Conservation (phyloP, 192 early-diverging fungal species). For the Lunasporangiospora selenospora region DNA sequence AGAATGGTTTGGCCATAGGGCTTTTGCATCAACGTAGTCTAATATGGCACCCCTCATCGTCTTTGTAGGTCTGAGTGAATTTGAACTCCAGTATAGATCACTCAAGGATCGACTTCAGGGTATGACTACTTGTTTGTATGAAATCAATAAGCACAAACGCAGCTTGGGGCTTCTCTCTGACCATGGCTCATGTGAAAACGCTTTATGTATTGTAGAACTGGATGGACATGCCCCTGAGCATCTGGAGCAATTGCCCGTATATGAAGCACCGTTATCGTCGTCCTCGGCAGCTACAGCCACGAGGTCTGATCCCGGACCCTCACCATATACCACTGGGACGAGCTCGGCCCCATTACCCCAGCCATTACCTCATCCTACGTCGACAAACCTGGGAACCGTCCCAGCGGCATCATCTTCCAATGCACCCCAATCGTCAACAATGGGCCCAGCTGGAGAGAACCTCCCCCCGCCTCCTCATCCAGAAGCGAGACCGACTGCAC, state of each 20-base stretch:
- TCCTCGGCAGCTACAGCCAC: background rate
- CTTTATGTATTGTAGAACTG: conserved; percentile 14
- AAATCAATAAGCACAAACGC: background rate
- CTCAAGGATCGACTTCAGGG: conserved; percentile 34
- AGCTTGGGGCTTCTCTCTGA: background rate
- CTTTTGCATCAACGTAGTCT: background rate
- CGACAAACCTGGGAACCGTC: too few species aligned
- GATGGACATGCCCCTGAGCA: conserved; percentile 36
- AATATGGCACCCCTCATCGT: background rate
- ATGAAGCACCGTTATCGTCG: conserved; percentile 3
- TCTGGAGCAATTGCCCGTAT: conserved; percentile 33
- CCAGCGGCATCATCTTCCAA: background rate
- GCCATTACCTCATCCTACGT: background rate
- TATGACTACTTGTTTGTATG: conserved; percentile 3
- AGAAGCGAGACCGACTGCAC: background rate
- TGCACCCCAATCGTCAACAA: background rate
- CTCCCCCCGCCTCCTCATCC: background rate
- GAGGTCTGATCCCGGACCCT: conserved; percentile 4
- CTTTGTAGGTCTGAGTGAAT: conserved; percentile 19
- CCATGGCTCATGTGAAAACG: background rate
- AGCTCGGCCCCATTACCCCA: background rate
- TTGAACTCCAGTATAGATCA: conserved; percentile 33
- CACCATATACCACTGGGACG: too few species aligned
- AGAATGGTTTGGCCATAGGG: background rate
- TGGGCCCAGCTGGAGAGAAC: background rate